A percentile compares a stretch with the other conserved stretches of the same genome.
These are phyloP conservation scores for Brassica juncea DNA, from an alignment of 345 rosid species.

Conservation along the genomic window DNA sequence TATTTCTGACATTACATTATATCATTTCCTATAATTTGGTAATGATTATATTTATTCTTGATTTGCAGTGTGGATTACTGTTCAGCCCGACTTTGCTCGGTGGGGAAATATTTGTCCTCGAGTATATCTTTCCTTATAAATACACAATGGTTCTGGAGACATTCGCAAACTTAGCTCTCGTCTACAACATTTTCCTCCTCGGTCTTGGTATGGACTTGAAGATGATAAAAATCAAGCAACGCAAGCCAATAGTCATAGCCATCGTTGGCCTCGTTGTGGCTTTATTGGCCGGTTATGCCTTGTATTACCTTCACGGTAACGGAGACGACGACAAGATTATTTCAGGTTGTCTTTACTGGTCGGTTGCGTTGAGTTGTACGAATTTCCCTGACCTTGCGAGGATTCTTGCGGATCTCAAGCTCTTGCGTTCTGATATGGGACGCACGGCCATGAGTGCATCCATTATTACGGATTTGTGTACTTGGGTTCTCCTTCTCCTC, in stretches of 20 bases:
- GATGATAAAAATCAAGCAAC: slow-evolving; percentile 37
- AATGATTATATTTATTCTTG: not conserved
- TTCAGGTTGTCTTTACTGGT: slow-evolving; percentile 48
- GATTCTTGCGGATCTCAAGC: slow-evolving; percentile 65
- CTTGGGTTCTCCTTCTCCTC: slow-evolving; percentile 53
- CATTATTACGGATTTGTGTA: slow-evolving; percentile 45
- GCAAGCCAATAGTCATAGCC: slow-evolving; percentile 43
- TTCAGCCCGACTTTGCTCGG: slow-evolving; percentile 45
- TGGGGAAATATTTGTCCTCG: not conserved
- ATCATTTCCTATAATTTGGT: not conserved
- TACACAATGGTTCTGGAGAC: slow-evolving; percentile 48
- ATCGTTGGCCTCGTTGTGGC: slow-evolving; percentile 44
- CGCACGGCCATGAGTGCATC: slow-evolving; percentile 53
- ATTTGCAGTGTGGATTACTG: slow-evolving; percentile 52
- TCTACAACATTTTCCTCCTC: slow-evolving; percentile 58
- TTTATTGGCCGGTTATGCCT: slow-evolving; percentile 34
- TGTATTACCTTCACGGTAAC: slow-evolving; percentile 37
- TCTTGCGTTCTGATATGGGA: slow-evolving; percentile 62
- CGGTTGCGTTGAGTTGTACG: slow-evolving; percentile 50
- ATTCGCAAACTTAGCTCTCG: slow-evolving; percentile 49
- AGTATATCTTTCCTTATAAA: slow-evolving; percentile 30
- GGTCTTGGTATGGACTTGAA: slow-evolving; percentile 64
- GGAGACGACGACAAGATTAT: not conserved
- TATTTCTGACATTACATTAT: not conserved
- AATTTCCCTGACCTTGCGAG: slow-evolving; percentile 63